Percentiles rank a stretch among this genome's conserved stretches.
Evolutionary conservation across 208 protist genomes (phyloP).

Genomic region (Wallacemonas sp.): DNA sequence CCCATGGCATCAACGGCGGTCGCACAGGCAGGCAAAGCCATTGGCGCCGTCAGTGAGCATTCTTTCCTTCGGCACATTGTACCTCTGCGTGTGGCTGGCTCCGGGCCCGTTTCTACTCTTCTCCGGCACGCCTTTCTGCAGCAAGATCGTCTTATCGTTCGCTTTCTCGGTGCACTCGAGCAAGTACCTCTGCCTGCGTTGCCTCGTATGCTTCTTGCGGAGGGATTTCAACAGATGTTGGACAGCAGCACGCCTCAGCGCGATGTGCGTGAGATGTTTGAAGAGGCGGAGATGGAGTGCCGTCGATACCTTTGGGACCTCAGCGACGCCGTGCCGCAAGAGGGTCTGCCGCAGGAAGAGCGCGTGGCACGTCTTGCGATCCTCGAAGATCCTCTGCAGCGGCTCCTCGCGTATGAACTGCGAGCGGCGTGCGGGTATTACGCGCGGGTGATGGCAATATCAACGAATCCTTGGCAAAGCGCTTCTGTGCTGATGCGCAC

Average conservation of each 20-base stretch:
- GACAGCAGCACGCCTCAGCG: constrained; percentile 70
- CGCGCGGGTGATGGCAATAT: constrained; percentile 54
- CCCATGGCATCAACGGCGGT: constrained; percentile 4
- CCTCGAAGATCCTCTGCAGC: constrained; percentile 45
- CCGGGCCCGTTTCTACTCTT: constrained; percentile 48
- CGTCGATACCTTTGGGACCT: constrained; percentile 51
- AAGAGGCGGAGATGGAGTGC: constrained; percentile 64
- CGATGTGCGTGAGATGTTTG: constrained; percentile 74
- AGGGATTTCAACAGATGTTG: constrained; percentile 78
- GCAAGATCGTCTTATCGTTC: constrained; percentile 56
- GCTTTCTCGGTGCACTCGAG: constrained; percentile 60
- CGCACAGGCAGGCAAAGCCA: not conserved
- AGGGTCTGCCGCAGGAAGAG: constrained; percentile 20
- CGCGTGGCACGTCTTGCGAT: constrained; percentile 35
- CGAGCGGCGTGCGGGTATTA: constrained; percentile 71
- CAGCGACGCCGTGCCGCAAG: constrained; percentile 18
- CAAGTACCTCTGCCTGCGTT: constrained; percentile 66
- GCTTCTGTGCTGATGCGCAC: constrained; percentile 61
- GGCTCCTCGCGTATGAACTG: constrained; percentile 78
- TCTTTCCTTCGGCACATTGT: constrained; percentile 79
- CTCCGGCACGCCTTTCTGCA: constrained; percentile 79
- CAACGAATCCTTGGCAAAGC: constrained; percentile 34
- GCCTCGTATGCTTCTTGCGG: constrained; percentile 82
- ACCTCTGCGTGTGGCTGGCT: constrained; percentile 62
- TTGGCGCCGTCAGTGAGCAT: constrained; percentile 20